Base-by-base conservation (phyloP, 2,329 filamentous ascomycete genomes). In the Monilinia fructicola region DNA sequence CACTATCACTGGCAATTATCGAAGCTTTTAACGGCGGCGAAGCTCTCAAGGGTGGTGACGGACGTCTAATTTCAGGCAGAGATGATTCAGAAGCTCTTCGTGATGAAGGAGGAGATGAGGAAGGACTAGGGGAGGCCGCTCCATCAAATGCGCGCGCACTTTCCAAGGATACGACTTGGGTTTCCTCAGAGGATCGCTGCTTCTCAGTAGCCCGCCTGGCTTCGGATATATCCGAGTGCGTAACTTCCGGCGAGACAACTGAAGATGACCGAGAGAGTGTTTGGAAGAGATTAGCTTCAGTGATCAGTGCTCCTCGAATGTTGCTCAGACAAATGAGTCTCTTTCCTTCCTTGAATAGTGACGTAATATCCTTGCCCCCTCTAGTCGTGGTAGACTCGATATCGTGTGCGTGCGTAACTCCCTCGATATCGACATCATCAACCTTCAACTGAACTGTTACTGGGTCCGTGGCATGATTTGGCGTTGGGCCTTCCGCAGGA, bases 401-500 rank as follows among this genome's bases (percentile, higher is more conserved):
- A 31, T 69, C 65, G 62, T 72, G 68, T 0, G 85, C 64, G 60
- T 72, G 68, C 0, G 86, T 89, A 52, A 91, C 82, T 3, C 88
- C 89, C 70, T 92, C 88, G 6, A 92, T 83, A 65, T 87, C 83
- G 48, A 92, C 82, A 64, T 83, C 81, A 26, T 89, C 85, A 18
- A 93, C 78, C 28, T 84, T 83, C 42, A 93, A 80, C 73, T 88
- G 86, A 62, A 92, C 81, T 2, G 88, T 88, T 4, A 89, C 82
- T 1, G 83, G 74, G 70, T 89, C 85, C 6, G 82, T 79, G 2
- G 78, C 76, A 56, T 59, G 71, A 18, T 65, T 80, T 77, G 66
- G 79, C 73, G 67, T 67, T 42, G 70, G 64, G 23, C 55, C 42
- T 67, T 89, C 82, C 42, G 82, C 75, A 2, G 84, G 82, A 11